These are phyloP conservation scores for Ogataea paraovalis DNA, from an alignment of 805 yeast species.

Conservation along the genomic window DNA sequence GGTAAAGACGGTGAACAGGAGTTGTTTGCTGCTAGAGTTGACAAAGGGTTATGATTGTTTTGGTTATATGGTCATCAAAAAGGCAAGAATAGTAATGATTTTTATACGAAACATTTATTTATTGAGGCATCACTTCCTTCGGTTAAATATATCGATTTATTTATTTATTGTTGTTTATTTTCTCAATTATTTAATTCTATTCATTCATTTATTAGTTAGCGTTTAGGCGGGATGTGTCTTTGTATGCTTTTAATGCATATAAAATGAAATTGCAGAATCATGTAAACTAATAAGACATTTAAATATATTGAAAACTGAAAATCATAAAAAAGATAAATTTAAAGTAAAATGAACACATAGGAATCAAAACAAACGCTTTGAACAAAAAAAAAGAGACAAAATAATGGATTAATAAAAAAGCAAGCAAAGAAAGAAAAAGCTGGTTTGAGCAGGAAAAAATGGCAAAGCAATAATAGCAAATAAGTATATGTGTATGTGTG, in stretches of 20 bases:
- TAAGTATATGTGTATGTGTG: neutral
- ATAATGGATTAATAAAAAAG: neutral
- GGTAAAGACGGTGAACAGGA: conserved; percentile 48
- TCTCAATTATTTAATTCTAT: conserved; percentile 5
- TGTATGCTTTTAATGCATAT: neutral
- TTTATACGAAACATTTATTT: too few relatives aligned
- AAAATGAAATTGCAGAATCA: neutral
- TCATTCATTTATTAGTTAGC: conserved; percentile 1
- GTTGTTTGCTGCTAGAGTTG: conserved; percentile 40
- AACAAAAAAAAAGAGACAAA: neutral
- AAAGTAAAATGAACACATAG: neutral
- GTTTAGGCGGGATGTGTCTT: neutral
- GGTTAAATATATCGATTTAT: neutral
- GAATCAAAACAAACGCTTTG: neutral
- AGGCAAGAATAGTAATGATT: neutral
- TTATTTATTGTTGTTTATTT: conserved; percentile 10
- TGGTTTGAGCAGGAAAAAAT: neutral
- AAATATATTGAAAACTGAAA: neutral
- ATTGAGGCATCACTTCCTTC: too few relatives aligned
- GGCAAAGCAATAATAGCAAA: neutral
- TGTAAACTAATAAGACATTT: neutral
- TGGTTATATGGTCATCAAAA: neutral
- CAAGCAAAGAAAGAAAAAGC: neutral
- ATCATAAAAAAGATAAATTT: neutral
- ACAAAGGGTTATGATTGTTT: conserved; percentile 21